A percentile compares a stretch with the other conserved stretches of the same genome.
phyloP scores from a whole-genome alignment of 2,329 filamentous ascomycete species.

The Pseudogymnoascus pannorum region DNA sequence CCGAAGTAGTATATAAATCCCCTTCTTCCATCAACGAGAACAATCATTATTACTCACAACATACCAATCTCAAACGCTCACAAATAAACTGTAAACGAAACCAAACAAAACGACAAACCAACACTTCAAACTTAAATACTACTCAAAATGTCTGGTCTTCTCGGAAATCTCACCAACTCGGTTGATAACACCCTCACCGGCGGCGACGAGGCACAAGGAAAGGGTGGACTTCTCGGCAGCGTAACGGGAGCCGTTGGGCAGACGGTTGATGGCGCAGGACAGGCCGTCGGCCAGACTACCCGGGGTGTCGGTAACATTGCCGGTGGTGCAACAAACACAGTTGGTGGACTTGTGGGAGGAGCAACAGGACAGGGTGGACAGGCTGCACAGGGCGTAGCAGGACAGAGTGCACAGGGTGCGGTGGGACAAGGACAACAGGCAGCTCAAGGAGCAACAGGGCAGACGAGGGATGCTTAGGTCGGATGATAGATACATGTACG shows the following conservation, averaged over 20 bases:
- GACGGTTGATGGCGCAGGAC: constrained; percentile 31
- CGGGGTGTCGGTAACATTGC: constrained; percentile 18
- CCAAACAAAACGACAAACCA: neutral
- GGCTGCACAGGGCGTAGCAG: neutral
- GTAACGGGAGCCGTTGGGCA: constrained; percentile 28
- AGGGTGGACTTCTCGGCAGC: constrained; percentile 33
- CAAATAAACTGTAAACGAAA: constrained; percentile 9
- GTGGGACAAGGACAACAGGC: neutral
- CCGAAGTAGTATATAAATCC: neutral
- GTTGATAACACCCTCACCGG: constrained; percentile 34
- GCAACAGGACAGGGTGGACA: constrained; percentile 14
- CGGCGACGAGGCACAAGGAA: constrained; percentile 31
- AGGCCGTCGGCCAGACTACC: constrained; percentile 25
- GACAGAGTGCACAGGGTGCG: neutral
- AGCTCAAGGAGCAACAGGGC: neutral
- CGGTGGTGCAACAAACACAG: constrained; percentile 18
- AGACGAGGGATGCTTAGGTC: neutral
- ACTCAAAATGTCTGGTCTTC: constrained; percentile 27
- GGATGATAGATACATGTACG: neutral
- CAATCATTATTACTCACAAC: neutral
- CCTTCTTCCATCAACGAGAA: neutral
- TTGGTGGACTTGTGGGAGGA: constrained; percentile 18
- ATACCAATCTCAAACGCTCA: neutral
- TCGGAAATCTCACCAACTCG: constrained; percentile 30
- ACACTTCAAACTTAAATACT: constrained; percentile 2